phyloP scores from a whole-genome alignment of 345 rosid species.

The Rhodamnia rubescens region DNA sequence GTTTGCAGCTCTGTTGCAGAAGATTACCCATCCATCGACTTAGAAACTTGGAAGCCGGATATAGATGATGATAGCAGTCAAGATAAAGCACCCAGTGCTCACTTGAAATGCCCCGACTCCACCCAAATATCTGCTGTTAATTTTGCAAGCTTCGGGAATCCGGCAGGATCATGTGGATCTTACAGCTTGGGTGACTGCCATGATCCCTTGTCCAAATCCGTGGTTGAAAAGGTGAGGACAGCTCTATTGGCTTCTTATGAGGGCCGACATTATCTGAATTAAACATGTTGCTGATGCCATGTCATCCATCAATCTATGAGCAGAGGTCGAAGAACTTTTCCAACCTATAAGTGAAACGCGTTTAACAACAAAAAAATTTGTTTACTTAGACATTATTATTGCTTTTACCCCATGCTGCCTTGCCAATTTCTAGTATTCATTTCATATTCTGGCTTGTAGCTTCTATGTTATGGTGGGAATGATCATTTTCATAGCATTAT shows the following conservation, averaged over 20 bases:
- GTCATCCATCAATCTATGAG: neutral
- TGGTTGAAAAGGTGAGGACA: constrained; percentile 33
- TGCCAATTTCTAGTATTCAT: neutral
- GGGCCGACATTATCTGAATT: neutral
- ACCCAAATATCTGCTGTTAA: constrained; percentile 21
- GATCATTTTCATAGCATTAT: neutral
- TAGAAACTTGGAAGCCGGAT: neutral
- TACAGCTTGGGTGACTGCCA: constrained; percentile 44
- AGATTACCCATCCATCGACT: constrained; percentile 23
- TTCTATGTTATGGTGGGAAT: neutral
- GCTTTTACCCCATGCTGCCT: neutral
- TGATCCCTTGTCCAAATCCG: constrained; percentile 26
- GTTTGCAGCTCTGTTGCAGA: constrained; percentile 25
- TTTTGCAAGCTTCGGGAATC: constrained; percentile 61
- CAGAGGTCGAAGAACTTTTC: too few species aligned
- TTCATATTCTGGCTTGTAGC: neutral
- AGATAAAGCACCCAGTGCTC: constrained; percentile 9
- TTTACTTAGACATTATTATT: neutral
- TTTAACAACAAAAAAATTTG: too few species aligned
- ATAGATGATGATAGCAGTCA: constrained; percentile 1
- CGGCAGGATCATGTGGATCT: constrained; percentile 45
- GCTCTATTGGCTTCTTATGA: neutral
- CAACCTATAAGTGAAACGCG: neutral
- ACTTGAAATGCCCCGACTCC: constrained; percentile 31
- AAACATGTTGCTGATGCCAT: neutral